A percentile compares a stretch with the other conserved stretches of the same genome.
phyloP scores from a whole-genome alignment of 768 basidiomycete species.

The Mycena galopus region DNA sequence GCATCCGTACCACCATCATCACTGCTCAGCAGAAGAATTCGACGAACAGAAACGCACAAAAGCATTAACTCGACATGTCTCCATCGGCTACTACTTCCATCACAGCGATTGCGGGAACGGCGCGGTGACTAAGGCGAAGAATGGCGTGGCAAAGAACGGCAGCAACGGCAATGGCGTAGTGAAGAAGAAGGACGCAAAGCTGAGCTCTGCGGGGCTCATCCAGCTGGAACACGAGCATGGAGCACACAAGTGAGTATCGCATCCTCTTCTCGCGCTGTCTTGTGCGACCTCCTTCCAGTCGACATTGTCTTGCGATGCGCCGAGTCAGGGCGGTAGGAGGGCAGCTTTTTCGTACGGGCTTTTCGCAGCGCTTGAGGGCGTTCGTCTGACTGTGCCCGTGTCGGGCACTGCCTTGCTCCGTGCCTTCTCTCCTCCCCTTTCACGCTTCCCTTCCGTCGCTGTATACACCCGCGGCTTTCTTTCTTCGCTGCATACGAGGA shows the following conservation, averaged over 20 bases:
- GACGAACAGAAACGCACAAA: background rate
- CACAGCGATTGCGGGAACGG: constrained; percentile 12
- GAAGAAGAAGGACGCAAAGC: constrained; percentile 31
- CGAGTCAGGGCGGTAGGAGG: no score
- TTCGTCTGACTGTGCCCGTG: no score
- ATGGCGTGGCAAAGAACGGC: no score
- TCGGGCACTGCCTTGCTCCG: no score
- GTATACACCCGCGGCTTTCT: background rate
- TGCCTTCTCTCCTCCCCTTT: no score
- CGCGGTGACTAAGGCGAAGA: constrained; percentile 31
- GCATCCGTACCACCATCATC: no score
- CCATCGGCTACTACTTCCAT: constrained; percentile 14
- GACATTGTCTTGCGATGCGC: no score
- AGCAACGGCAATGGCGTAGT: background rate
- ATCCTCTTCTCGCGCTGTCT: no score
- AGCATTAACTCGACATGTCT: constrained; percentile 18
- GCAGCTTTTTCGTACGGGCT: no score
- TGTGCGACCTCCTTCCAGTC: no score
- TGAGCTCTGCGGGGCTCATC: constrained; percentile 79
- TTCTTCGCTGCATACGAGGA: background rate
- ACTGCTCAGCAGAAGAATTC: background rate
- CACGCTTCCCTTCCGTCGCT: constrained; percentile 39
- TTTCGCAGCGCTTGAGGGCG: no score
- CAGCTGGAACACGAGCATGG: constrained; percentile 84
- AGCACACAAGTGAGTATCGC: constrained; percentile 91